phyloP scores from a whole-genome alignment of 1,284 basidiomycete species.

The Leccinum glutinopallens region DNA sequence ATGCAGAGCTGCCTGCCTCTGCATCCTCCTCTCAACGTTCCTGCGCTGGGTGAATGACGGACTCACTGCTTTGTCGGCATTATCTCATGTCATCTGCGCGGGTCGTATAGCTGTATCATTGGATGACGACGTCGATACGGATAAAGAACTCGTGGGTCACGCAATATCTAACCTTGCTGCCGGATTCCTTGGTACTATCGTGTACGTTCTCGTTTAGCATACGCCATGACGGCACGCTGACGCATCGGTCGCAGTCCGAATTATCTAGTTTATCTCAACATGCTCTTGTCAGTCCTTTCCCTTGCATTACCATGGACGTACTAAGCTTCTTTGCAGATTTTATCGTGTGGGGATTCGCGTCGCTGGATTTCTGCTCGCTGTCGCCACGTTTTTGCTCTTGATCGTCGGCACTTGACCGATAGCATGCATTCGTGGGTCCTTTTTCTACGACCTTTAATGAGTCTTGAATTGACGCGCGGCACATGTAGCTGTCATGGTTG shows the following conservation, averaged over 20 bases:
- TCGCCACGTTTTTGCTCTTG: constrained; percentile 52
- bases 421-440: constrained; percentile 83
- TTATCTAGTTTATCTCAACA: constrained; percentile 89
- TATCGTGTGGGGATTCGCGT: constrained; percentile 89
- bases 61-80: neutral
- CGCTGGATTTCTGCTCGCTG: constrained; percentile 54
- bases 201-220: constrained; percentile 47
- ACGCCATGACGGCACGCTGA: constrained; percentile 11
- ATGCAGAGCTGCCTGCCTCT: too few relatives aligned
- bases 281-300: constrained; percentile 63
- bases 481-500: constrained; percentile 78
- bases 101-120: constrained; percentile 75
- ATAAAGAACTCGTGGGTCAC: constrained; percentile 92
- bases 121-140: constrained; percentile 89
- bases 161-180: constrained; percentile 90
- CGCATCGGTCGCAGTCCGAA: constrained; percentile 55
- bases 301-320: constrained; percentile 4
- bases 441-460: neutral
- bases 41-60: constrained; percentile 70
- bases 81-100: neutral
- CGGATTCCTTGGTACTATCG: constrained; percentile 70
- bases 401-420: constrained; percentile 86
- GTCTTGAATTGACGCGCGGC: constrained; percentile 41
- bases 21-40: constrained; percentile 93
- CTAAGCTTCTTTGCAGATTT: constrained; percentile 52